Evolutionary conservation across 2,329 filamentous ascomycete species (phyloP).

Genomic region (Whalleya microplaca): DNA sequence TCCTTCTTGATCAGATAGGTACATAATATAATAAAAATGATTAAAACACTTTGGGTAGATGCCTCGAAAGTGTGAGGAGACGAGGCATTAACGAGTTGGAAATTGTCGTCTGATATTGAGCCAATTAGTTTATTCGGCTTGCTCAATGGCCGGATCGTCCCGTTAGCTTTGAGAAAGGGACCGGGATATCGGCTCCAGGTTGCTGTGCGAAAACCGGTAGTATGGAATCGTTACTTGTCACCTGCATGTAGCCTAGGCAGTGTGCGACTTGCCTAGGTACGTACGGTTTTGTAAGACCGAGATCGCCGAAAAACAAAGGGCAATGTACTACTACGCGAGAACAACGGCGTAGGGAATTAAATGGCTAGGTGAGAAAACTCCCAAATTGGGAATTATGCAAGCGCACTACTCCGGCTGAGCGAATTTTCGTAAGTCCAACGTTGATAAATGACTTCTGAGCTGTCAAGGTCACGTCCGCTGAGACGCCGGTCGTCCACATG

Average conservation of each 20-base stretch:
- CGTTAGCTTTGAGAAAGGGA: constrained; percentile 10
- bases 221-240: constrained; percentile 10
- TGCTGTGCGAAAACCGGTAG: constrained; percentile 5
- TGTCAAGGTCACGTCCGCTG: constrained; percentile 27
- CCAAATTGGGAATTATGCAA: constrained; percentile 22
- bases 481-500: constrained; percentile 35
- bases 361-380: not conserved
- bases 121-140: not conserved
- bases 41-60: not conserved
- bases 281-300: not conserved
- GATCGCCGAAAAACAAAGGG: not conserved
- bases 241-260: no score
- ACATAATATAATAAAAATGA: not conserved
- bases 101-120: not conserved
- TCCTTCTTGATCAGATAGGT: constrained; percentile 13
- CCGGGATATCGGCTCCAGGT: constrained; percentile 8
- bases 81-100: not conserved
- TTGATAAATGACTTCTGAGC: constrained; percentile 15
- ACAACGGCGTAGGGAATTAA: no score
- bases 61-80: not conserved
- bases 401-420: constrained; percentile 19
- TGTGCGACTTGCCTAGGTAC: no score
- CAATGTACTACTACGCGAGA: no score
- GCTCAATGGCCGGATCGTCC: constrained; percentile 13
- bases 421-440: not conserved